These are phyloP conservation scores for Colletotrichum plurivorum DNA, from an alignment of 2,329 filamentous ascomycete genomes.

Conservation along the genomic window DNA sequence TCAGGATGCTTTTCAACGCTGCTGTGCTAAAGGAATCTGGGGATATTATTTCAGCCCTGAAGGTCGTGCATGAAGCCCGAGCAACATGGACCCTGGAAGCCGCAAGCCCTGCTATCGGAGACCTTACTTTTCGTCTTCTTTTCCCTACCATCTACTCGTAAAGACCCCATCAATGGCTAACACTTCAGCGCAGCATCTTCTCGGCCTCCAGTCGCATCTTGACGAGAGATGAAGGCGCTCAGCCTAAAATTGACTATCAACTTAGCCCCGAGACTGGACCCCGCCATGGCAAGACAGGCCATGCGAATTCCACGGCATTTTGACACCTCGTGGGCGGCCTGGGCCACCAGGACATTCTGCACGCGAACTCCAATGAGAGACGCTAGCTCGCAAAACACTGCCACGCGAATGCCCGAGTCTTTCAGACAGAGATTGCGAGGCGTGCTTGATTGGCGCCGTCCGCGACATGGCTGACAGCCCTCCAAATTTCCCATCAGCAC, in stretches of 20 bases:
- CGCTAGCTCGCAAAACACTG: neutral
- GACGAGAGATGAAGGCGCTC: neutral
- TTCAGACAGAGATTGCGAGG: conserved; percentile 22
- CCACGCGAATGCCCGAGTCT: neutral
- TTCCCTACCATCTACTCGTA: no score
- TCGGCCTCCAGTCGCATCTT: neutral
- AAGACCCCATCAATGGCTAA: no score
- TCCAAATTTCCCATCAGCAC: conserved; percentile 25
- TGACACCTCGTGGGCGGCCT: neutral
- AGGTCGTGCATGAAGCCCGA: no score
- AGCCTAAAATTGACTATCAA: neutral
- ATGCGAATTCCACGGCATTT: neutral
- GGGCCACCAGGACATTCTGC: neutral
- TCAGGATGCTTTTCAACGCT: no score
- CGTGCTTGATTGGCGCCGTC: conserved; percentile 8
- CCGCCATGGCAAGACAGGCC: neutral
- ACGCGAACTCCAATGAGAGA: neutral
- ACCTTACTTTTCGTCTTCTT: no score
- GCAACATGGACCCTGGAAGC: no score
- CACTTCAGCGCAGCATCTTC: no score
- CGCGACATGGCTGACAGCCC: conserved; percentile 14
- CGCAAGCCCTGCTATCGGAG: no score
- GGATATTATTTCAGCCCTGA: no score
- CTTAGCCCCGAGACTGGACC: neutral
- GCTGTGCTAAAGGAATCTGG: no score